These are phyloP conservation scores for Colletotrichum sp. DNA, from an alignment of 2,329 filamentous ascomycete species.

Conservation along the genomic window DNA sequence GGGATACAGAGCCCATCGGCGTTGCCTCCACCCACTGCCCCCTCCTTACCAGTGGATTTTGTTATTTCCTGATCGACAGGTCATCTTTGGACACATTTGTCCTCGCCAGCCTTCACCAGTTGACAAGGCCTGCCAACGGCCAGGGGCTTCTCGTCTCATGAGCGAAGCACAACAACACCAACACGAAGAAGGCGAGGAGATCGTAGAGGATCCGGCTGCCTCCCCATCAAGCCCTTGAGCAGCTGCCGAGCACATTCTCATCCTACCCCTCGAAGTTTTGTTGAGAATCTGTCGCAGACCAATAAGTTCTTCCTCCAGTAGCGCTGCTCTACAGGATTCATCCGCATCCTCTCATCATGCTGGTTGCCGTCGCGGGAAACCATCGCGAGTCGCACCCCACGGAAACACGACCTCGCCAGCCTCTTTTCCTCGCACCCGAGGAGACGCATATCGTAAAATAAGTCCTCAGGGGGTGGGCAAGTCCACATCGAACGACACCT, in stretches of 20 bases:
- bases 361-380: background rate
- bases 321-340: background rate
- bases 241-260: background rate
- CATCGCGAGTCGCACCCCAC: background rate
- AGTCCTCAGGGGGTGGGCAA: background rate
- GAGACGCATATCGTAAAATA: background rate
- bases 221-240: background rate
- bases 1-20: background rate
- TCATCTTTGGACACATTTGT: background rate
- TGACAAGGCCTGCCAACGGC: slow-evolving; percentile 6
- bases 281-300: background rate
- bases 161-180: background rate
- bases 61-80: background rate
- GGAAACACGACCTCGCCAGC: background rate
- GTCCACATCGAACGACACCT: slow-evolving; percentile 15
- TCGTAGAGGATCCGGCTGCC: background rate
- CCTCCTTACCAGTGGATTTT: background rate
- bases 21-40: background rate
- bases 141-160: background rate
- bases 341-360: background rate
- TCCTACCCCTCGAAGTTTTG: background rate
- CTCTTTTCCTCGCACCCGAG: background rate
- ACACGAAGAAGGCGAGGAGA: background rate
- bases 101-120: background rate
- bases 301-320: background rate